Evolutionary conservation across 441 rosid species (phyloP).

Genomic region (Codiaeum variegatum): DNA sequence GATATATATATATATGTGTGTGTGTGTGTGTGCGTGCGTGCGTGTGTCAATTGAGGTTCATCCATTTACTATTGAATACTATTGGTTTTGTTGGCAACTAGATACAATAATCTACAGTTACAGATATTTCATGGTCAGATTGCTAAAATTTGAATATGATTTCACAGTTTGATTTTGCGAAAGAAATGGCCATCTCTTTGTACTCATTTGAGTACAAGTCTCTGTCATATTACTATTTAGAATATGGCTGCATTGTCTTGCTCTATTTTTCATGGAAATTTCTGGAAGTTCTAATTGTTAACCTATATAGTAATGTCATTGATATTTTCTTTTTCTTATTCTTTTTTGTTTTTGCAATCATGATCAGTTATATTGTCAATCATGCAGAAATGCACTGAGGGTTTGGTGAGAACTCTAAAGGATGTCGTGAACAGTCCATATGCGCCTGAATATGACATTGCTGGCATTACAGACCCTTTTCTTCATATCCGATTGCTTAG

Average conservation of each 20-base stretch:
- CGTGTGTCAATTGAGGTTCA: conserved; percentile 10
- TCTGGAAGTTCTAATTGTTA: conserved; percentile 4
- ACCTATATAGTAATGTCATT: conserved; percentile 10
- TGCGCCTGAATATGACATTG: conserved; percentile 96
- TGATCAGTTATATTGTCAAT: conserved; percentile 24
- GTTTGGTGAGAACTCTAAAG: conserved; percentile 78
- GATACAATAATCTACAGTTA: background rate
- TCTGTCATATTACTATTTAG: background rate
- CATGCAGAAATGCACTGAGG: conserved; percentile 83
- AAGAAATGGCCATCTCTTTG: conserved; percentile 4
- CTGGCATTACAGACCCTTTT: conserved; percentile 96
- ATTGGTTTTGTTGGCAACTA: background rate
- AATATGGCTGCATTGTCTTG: background rate
- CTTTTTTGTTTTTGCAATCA: conserved; percentile 16
- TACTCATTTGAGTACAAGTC: background rate
- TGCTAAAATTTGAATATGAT: background rate
- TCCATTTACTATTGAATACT: conserved; percentile 3
- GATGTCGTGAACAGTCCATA: conserved; percentile 90
- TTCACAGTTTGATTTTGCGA: background rate
- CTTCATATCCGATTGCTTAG: conserved; percentile 91
- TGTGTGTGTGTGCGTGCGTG: too few relatives aligned
- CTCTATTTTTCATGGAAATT: conserved; percentile 3
- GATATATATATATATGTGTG: background rate
- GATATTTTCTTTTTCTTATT: too few relatives aligned
- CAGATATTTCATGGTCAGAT: background rate